These are phyloP conservation scores for Dactylonectria estremocensis DNA, from an alignment of 2,329 filamentous ascomycete species.

Conservation along the genomic window DNA sequence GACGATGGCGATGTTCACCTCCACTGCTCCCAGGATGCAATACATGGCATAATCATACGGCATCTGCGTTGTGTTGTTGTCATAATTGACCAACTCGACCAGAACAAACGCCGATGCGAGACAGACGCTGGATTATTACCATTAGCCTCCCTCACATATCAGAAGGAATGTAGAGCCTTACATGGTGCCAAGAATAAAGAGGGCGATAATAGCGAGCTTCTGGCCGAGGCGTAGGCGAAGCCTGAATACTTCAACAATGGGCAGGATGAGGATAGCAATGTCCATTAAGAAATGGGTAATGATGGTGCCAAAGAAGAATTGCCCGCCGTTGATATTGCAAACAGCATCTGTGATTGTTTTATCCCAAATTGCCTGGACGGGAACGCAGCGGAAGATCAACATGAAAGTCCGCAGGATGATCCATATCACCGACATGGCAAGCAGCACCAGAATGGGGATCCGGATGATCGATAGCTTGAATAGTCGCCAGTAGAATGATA, in stretches of 20 bases:
- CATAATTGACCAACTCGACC: conserved; percentile 43
- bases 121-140: conserved; percentile 30
- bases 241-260: conserved; percentile 50
- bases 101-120: conserved; percentile 39
- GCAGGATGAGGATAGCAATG: conserved; percentile 51
- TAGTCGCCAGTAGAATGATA: conserved; percentile 52
- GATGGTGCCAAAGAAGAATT: conserved; percentile 53
- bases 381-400: no score
- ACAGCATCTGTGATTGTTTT: conserved; percentile 42
- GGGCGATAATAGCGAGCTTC: conserved; percentile 48
- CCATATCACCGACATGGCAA: conserved; percentile 38
- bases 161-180: conserved; percentile 28
- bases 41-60: no score
- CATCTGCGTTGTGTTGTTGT: no score
- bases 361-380: conserved; percentile 53
- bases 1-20: conserved; percentile 44
- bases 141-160: conserved; percentile 3
- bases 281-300: conserved; percentile 53
- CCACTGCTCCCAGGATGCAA: no score
- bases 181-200: no score
- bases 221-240: conserved; percentile 48
- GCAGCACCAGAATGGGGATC: conserved; percentile 47
- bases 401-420: no score
- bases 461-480: conserved; percentile 48
- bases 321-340: conserved; percentile 51